Base-by-base conservation (phyloP, 2,329 filamentous ascomycete genomes). In the Fusarium coffeatum region DNA sequence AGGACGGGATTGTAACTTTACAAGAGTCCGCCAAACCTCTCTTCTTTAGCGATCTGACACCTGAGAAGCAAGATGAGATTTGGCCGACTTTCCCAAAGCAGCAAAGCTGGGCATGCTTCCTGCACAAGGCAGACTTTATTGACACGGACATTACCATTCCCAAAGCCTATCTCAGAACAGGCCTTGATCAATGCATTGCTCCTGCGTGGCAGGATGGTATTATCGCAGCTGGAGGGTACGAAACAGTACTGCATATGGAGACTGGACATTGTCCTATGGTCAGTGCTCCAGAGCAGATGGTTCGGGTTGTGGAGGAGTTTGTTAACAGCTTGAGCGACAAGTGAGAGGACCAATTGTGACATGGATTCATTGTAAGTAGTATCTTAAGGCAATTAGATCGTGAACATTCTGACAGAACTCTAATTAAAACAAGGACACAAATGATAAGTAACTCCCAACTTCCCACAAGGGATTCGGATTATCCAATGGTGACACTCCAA, bases 41-140 rank as follows among this genome's bases (percentile, higher is more conserved):
- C 8, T 55, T 55, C 41, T 55, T 47, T 2, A 27, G 53, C 13
- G 53, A 55, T 15, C 6, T 55, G 8, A 16, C 22, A 18, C 2
- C 22, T 5, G 53, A 55, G 16, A 20, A 22, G n/a, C 53, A 55
- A 13, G 27, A 46, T 15, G 22, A 45, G 7, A 20, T 55, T 9
- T 55, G 53, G 53, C 16, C 10, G n/a, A 55, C 41, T 16, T 55
- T 55, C 6, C 41, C 53, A n/a, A 55, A 55, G 13, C 41, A 55
- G 13, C 53, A 55, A 23, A 55, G 53, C 11, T 55, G 53, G 53
- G 22, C 16, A 18, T 55, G 53, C 20, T 55, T 46, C 16, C 9
- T 37, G 2, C 37, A 18, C 6, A 22, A 43, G 5, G 22, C 53
- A 20, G 20, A n/a, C 6, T 55, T 55, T 12, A 55, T 55, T 2